Conservation (phyloP, 352 stramenopile species). For the Pythium apleroticum region DNA sequence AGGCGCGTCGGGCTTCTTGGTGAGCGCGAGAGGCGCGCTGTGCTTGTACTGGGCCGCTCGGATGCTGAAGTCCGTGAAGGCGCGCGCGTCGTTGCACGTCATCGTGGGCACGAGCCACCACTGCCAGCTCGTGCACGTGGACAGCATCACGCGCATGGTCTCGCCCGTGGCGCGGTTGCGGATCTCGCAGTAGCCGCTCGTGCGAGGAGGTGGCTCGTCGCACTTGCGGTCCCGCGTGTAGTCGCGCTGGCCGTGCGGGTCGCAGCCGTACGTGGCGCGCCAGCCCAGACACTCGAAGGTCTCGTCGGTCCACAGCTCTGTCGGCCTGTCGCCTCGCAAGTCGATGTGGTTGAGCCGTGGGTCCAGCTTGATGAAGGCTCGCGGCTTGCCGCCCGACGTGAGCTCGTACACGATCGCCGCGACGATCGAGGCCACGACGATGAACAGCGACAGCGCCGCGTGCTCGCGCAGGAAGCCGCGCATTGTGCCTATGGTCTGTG, state of each 20-base stretch:
- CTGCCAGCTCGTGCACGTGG: constrained; percentile 72
- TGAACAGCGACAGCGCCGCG: constrained; percentile 36
- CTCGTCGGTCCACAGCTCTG: constrained; percentile 43
- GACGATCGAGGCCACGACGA: constrained; percentile 41
- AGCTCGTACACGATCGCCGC: constrained; percentile 61
- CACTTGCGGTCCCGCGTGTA: constrained; percentile 40
- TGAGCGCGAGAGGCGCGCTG: constrained; percentile 21
- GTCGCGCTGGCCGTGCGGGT: constrained; percentile 59
- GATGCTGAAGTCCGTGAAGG: constrained; percentile 74
- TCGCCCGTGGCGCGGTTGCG: constrained; percentile 61
- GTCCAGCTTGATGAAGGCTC: constrained; percentile 34
- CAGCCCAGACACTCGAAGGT: constrained; percentile 80
- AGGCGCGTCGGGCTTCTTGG: background rate
- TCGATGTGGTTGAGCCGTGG: constrained; percentile 50
- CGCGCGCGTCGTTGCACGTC: constrained; percentile 57
- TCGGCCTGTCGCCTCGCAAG: constrained; percentile 31
- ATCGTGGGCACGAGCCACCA: constrained; percentile 48
- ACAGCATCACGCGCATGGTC: constrained; percentile 57
- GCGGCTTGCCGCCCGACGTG: constrained; percentile 46
- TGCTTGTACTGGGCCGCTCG: constrained; percentile 44
- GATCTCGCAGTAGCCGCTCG: constrained; percentile 71
- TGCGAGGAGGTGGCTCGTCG: constrained; percentile 41
- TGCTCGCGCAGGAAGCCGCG: constrained; percentile 34
- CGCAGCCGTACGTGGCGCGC: constrained; percentile 60
- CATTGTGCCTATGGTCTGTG: constrained; percentile 14